These are phyloP conservation scores for Salix dunnii DNA, from an alignment of 345 rosid genomes.

Conservation along the genomic window DNA sequence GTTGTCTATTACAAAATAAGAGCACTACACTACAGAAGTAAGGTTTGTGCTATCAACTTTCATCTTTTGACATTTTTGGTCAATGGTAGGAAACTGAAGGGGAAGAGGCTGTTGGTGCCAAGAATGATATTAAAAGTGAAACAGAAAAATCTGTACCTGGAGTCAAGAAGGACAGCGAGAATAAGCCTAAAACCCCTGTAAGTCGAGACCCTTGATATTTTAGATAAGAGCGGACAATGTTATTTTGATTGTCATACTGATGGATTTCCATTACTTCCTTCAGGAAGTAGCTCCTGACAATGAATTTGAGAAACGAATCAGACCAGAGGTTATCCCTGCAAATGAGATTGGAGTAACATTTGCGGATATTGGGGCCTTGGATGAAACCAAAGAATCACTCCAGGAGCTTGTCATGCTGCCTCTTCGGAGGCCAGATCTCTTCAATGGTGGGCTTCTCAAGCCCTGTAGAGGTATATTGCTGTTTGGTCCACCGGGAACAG, in stretches of 20 bases:
- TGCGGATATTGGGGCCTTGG: conserved; percentile 85
- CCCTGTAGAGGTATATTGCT: conserved; percentile 96
- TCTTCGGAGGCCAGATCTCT: conserved; percentile 89
- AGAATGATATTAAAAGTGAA: conserved; percentile 60
- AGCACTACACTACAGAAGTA: neutral
- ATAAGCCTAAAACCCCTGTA: conserved; percentile 60
- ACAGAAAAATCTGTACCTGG: conserved; percentile 56
- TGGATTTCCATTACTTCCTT: conserved; percentile 4
- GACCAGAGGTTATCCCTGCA: conserved; percentile 97
- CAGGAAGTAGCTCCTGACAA: conserved; percentile 93
- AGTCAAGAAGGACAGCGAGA: conserved; percentile 66
- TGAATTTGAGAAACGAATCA: conserved; percentile 92
- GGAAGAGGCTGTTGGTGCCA: conserved; percentile 44
- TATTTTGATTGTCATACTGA: conserved; percentile 2
- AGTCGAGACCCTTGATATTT: conserved; percentile 17
- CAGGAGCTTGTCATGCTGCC: conserved; percentile 99
- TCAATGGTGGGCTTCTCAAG: conserved; percentile 91
- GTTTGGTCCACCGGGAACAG: conserved; percentile 98
- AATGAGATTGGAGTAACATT: conserved; percentile 94
- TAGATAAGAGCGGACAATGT: neutral
- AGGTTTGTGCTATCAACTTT: neutral
- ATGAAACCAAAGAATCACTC: conserved; percentile 87
- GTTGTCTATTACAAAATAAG: neutral
- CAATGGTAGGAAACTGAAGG: conserved; percentile 42
- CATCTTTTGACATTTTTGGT: neutral